phyloP scores from a whole-genome alignment of 1,139 yeast species.

The Diutina scorzettiae region DNA sequence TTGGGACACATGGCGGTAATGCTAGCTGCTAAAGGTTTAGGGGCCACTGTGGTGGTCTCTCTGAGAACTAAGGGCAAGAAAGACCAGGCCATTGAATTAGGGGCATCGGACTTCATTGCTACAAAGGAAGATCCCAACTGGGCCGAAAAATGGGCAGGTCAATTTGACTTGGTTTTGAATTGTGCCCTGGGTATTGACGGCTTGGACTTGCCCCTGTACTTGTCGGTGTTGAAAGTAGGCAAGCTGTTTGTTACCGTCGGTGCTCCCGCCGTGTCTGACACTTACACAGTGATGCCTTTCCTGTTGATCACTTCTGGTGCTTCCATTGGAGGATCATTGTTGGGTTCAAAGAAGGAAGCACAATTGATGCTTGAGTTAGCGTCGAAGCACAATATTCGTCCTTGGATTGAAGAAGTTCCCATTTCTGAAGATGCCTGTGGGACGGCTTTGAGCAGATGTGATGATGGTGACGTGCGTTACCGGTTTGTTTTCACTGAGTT shows the following conservation, averaged over 20 bases:
- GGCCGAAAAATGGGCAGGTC: not conserved
- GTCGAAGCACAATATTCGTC: slow-evolving; percentile 36
- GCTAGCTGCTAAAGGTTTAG: slow-evolving; percentile 4
- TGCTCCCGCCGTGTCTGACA: not conserved
- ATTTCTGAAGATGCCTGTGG: slow-evolving; percentile 30
- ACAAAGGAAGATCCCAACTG: slow-evolving; percentile 1
- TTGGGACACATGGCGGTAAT: slow-evolving; percentile 5
- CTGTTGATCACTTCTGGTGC: not conserved
- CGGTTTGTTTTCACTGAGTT: slow-evolving; percentile 50
- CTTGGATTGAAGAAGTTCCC: slow-evolving; percentile 51
- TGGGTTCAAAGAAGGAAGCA: slow-evolving; percentile 1
- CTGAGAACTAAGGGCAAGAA: not conserved
- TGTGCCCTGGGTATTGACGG: slow-evolving; percentile 8
- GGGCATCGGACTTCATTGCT: not conserved
- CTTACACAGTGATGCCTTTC: not conserved
- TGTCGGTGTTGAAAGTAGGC: not conserved
- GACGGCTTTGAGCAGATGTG: slow-evolving; percentile 36
- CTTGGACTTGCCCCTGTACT: slow-evolving; percentile 7
- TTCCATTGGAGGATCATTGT: not conserved
- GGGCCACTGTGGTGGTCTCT: slow-evolving; percentile 1
- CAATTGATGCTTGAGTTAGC: slow-evolving; percentile 15
- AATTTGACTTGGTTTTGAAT: slow-evolving; percentile 3
- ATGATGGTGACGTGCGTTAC: slow-evolving; percentile 46
- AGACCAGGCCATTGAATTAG: not conserved
- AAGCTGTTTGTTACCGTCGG: not conserved